Evolutionary conservation across 257 asterid species (phyloP).

Genomic region (Solanum virginianum): DNA sequence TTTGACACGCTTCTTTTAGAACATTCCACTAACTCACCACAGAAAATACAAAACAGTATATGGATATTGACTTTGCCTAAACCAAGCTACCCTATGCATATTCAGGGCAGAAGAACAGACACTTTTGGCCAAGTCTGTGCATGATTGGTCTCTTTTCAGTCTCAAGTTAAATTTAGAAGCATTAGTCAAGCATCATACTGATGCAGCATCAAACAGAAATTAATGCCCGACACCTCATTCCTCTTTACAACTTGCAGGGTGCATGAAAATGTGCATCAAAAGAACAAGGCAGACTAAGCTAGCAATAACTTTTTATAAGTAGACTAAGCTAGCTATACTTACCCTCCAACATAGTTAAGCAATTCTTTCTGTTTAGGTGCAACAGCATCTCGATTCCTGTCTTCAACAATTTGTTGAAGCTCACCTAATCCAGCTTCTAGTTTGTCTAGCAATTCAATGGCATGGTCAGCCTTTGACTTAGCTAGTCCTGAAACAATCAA

Average conservation of each 20-base stretch:
- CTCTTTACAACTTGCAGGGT: not conserved
- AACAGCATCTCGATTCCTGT: conserved; percentile 62
- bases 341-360: conserved; percentile 96
- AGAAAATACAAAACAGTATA: not conserved
- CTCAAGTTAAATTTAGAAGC: not conserved
- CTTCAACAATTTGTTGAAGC: conserved; percentile 66
- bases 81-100: not conserved
- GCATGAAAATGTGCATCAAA: not conserved
- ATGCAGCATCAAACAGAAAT: not conserved
- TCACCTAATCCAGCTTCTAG: conserved; percentile 80
- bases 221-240: not conserved
- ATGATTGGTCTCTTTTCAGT: not conserved
- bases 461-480: conserved; percentile 68
- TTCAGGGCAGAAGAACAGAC: not conserved
- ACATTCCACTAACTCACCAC: not conserved
- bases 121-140: not conserved
- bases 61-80: not conserved
- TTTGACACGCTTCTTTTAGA: not conserved
- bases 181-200: not conserved
- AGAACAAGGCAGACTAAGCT: not conserved
- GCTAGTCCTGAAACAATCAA: conserved; percentile 80
- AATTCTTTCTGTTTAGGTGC: conserved; percentile 92
- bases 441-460: conserved; percentile 65
- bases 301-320: not conserved
- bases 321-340: conserved; percentile 15